Conservation (phyloP, 2,329 filamentous ascomycete genomes). For the Fusarium sp. region DNA sequence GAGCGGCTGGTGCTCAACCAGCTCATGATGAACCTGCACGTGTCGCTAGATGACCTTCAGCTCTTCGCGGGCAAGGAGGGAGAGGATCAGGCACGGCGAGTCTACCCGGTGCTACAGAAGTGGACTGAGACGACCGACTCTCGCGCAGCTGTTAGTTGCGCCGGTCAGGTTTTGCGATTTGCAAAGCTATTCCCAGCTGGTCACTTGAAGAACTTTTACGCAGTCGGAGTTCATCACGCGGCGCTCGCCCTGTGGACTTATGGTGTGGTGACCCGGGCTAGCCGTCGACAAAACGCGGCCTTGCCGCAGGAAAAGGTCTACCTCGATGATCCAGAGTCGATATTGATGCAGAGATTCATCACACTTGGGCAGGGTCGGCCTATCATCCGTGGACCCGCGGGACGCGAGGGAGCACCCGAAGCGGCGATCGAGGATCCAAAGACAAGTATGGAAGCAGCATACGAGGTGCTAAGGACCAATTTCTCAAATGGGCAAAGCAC, state of each 20-base stretch:
- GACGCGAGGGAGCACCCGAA: slow-evolving; percentile 47
- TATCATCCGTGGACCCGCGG: slow-evolving; percentile 56
- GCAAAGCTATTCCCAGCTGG: slow-evolving; percentile 66
- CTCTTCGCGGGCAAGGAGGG: slow-evolving; percentile 76
- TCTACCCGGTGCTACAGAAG: slow-evolving; percentile 68
- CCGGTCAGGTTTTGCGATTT: slow-evolving; percentile 73
- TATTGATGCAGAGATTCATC: slow-evolving; percentile 68
- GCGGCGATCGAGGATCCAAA: slow-evolving; percentile 66
- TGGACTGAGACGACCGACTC: slow-evolving; percentile 69
- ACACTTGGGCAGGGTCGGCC: slow-evolving; percentile 66
- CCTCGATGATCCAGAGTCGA: slow-evolving; percentile 68
- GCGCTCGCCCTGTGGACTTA: slow-evolving; percentile 77
- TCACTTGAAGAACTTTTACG: slow-evolving; percentile 73
- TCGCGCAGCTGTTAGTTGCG: slow-evolving; percentile 74
- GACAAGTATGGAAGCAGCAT: slow-evolving; percentile 68
- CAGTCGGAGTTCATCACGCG: slow-evolving; percentile 77
- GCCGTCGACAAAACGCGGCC: slow-evolving; percentile 46
- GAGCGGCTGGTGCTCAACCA: slow-evolving; percentile 64
- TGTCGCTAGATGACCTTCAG: slow-evolving; percentile 74
- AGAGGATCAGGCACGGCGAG: slow-evolving; percentile 71
- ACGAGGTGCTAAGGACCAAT: slow-evolving; percentile 68
- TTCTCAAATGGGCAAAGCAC: slow-evolving; percentile 57
- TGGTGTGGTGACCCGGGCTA: slow-evolving; percentile 66
- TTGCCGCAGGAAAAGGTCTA: slow-evolving; percentile 59
- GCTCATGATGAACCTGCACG: slow-evolving; percentile 72